phyloP scores from a whole-genome alignment of 2,329 filamentous ascomycete genomes.

The Zymoseptoria crescenta region DNA sequence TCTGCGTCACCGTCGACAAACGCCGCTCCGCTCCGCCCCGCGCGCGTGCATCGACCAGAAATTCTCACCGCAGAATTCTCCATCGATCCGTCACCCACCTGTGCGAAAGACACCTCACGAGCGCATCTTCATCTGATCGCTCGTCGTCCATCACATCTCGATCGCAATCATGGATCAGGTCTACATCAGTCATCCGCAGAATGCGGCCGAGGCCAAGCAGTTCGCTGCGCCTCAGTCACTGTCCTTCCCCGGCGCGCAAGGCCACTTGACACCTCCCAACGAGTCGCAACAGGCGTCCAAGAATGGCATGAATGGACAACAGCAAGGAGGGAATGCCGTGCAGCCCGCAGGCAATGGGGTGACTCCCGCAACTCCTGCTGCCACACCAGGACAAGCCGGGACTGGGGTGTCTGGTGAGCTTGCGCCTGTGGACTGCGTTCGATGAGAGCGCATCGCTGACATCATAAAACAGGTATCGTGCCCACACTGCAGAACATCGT shows the following conservation, averaged over 20 bases:
- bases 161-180: constrained; percentile 57
- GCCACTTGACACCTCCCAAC: constrained; percentile 74
- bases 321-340: constrained; percentile 37
- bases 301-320: constrained; percentile 42
- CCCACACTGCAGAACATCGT: constrained; percentile 36
- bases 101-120: background rate
- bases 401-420: constrained; percentile 63
- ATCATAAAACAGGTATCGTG: constrained; percentile 31
- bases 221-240: constrained; percentile 89
- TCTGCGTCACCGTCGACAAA: background rate
- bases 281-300: constrained; percentile 54
- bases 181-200: constrained; percentile 82
- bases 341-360: constrained; percentile 52
- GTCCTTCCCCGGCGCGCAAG: constrained; percentile 71
- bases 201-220: constrained; percentile 85
- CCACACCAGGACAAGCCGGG: constrained; percentile 67
- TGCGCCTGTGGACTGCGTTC: background rate
- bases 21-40: background rate
- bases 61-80: background rate
- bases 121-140: background rate
- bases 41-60: background rate
- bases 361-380: constrained; percentile 82
- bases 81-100: background rate
- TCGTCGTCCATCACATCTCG: background rate
- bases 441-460: constrained; percentile 63